These are phyloP conservation scores for Colletotrichum musae DNA, from an alignment of 2,329 filamentous ascomycete species.

Conservation along the genomic window DNA sequence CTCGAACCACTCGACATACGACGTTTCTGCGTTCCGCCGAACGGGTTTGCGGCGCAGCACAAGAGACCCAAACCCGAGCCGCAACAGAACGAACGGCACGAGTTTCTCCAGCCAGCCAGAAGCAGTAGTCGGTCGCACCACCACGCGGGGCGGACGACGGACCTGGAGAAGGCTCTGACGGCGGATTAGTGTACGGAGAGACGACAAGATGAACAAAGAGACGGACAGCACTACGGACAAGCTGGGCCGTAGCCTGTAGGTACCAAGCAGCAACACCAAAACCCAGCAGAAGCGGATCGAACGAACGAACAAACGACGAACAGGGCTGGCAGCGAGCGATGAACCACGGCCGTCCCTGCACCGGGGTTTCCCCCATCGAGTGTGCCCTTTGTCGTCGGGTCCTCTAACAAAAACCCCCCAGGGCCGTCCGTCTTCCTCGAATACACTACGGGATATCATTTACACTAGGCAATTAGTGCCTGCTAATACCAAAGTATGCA, in stretches of 20 bases:
- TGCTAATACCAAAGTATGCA: no score
- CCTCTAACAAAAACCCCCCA: conserved; percentile 1
- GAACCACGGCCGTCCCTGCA: conserved; percentile 32
- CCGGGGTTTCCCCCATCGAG: conserved; percentile 3
- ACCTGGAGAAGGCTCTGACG: no score
- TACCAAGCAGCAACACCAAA: not conserved
- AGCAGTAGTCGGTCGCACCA: not conserved
- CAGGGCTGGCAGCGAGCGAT: conserved; percentile 21
- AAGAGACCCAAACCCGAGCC: conserved; percentile 32
- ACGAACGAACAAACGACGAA: conserved; percentile 29
- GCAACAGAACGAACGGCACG: conserved; percentile 24
- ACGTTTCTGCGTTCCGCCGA: not conserved
- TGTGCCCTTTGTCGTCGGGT: no score
- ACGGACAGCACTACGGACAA: no score
- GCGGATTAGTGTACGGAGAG: no score
- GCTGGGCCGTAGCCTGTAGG: no score
- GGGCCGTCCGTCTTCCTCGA: not conserved
- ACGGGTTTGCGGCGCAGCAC: not conserved
- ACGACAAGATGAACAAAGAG: no score
- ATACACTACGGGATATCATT: no score
- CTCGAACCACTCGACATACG: conserved; percentile 11
- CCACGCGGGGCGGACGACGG: not conserved
- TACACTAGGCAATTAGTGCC: no score
- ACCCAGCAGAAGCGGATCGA: not conserved
- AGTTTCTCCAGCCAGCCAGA: not conserved